Percentiles rank a stretch among this genome's conserved stretches.
phyloP scores from a whole-genome alignment of 2,329 filamentous ascomycete genomes.

The Neofusicoccum cordaticola region DNA sequence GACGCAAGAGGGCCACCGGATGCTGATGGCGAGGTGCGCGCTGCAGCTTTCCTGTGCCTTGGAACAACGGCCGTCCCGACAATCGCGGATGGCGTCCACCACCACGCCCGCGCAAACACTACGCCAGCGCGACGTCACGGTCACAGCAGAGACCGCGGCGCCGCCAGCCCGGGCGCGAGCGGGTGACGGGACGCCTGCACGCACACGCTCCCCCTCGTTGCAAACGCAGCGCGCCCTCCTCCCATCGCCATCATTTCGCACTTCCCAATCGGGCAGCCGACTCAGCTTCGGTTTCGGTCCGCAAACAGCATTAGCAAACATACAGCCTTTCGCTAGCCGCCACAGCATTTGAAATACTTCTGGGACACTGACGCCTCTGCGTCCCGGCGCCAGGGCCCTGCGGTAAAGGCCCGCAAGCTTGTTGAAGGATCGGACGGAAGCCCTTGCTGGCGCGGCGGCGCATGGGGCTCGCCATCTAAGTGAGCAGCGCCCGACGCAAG shows the following conservation, averaged over 20 bases:
- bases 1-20: conserved; percentile 9
- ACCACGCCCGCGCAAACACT: conserved; percentile 1
- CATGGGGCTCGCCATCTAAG: conserved; percentile 11
- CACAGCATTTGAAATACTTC: conserved; percentile 15
- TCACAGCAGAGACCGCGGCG: background rate
- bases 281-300: conserved; percentile 14
- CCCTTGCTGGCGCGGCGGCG: conserved; percentile 14
- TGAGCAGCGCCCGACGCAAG: conserved; percentile 12
- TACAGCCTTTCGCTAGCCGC: conserved; percentile 4
- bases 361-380: conserved; percentile 3
- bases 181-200: background rate
- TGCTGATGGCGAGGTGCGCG: conserved; percentile 1
- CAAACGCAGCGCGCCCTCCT: background rate
- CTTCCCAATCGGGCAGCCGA: background rate
- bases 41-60: conserved; percentile 16
- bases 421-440: conserved; percentile 11
- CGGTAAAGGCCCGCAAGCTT: conserved; percentile 9
- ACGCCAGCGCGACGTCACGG: conserved; percentile 12
- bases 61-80: conserved; percentile 18
- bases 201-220: background rate
- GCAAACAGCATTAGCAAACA: conserved; percentile 7
- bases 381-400: background rate
- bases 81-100: conserved; percentile 4
- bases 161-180: conserved; percentile 1
- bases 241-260: background rate